phyloP scores from a whole-genome alignment of 2,329 filamentous ascomycete genomes.

The Allantophomopsis lycopodina region DNA sequence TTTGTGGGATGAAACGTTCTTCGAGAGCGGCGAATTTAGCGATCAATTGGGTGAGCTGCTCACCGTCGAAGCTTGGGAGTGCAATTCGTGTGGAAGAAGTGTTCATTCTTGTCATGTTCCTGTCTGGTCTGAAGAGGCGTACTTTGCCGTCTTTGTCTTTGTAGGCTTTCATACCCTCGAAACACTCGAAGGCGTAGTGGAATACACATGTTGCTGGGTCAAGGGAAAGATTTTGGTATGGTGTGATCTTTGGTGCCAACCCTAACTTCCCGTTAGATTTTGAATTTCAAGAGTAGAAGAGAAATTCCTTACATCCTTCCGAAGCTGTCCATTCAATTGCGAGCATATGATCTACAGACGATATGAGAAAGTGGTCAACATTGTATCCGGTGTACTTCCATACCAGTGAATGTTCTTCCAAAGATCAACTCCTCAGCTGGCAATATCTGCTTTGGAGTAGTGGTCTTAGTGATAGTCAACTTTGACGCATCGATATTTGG shows the following conservation, averaged over 20 bases:
- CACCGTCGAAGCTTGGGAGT: slow-evolving; percentile 69
- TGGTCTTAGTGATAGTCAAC: slow-evolving; percentile 62
- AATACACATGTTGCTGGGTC: slow-evolving; percentile 95
- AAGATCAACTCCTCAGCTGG: slow-evolving; percentile 79
- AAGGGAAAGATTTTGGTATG: slow-evolving; percentile 93
- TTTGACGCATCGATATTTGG: slow-evolving; percentile 60
- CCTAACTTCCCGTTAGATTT: slow-evolving; percentile 35
- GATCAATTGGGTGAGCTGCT: slow-evolving; percentile 69
- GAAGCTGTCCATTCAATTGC: slow-evolving; percentile 81
- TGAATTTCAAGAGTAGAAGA: no score
- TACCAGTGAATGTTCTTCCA: slow-evolving; percentile 82
- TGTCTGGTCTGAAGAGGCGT: slow-evolving; percentile 84
- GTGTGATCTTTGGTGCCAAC: slow-evolving; percentile 69
- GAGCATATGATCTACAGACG: slow-evolving; percentile 78
- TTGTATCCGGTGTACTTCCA: slow-evolving; percentile 5
- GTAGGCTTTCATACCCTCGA: slow-evolving; percentile 99
- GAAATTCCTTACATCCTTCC: slow-evolving; percentile 28
- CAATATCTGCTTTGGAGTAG: slow-evolving; percentile 57
- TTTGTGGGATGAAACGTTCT: slow-evolving; percentile 76
- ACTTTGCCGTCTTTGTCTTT: slow-evolving; percentile 69
- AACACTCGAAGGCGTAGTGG: slow-evolving; percentile 96
- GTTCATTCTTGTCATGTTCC: slow-evolving; percentile 93
- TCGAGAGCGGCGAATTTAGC: slow-evolving; percentile 69
- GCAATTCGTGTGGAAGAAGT: slow-evolving; percentile 85
- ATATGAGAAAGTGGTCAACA: no score